Base-by-base conservation (phyloP, 805 yeast species). In the Metschnikowia peoriensis region DNA sequence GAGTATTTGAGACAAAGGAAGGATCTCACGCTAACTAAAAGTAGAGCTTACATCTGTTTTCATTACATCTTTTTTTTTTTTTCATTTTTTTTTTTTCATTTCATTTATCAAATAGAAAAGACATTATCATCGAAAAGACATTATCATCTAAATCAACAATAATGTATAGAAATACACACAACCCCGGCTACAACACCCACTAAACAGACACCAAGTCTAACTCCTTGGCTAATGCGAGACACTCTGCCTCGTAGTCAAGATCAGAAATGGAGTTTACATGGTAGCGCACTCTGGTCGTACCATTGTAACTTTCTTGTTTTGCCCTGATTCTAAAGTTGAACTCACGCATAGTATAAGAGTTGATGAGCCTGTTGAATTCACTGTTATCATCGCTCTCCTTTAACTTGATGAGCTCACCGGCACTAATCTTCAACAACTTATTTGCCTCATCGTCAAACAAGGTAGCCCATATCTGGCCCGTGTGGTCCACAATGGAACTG, bases 391-490 rank as follows among this genome's bases (percentile, higher is more conserved):
- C 80, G 17, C 60, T 59, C 16, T 66, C 65, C 46, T 66, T 63
- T 57, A 82, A 58, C 52, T 69, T 70, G 45, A 75, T 71, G 54
- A 91, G 69, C 41, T 83, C 88, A 15, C 89, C 88, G 0, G 93
- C 84, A 48, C 77, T 72, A 29, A 82, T 76, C 1, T 85, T 89
- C 50, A 93, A 72, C 42, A 94, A 69, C 57, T 77, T 76, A 42
- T 75, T 76, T 1, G 96, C 98, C 56, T 86, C 88, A 15, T 87
- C 93, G 67, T 94, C 96, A 65, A 94, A 94, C 53, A 88, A 74
- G 1, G 96, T 86, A 34, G 89, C 72, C 96, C 97, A 91, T 54
- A 91, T 66, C 67, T 88, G 91, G 17, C 92, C 96, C 5, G 96
- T 80, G 59, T 77, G 76, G 68, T 94, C 99, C 63, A 84, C 78